Base-by-base conservation (phyloP, 257 asterid genomes). In the Petunia axillaris region DNA sequence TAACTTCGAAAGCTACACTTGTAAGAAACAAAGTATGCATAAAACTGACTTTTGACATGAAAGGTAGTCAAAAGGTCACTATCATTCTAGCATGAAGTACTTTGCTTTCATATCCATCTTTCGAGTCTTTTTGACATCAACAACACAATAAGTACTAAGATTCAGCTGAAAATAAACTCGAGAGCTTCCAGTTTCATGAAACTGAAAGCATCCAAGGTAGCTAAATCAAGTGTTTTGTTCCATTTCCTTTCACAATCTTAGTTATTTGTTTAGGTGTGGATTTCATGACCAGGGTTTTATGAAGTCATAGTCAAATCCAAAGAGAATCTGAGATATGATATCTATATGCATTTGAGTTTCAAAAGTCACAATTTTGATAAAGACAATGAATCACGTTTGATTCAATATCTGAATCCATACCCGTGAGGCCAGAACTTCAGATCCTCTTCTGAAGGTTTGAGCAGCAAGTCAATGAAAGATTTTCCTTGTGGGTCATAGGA, bases 381-480 rank as follows among this genome's bases (percentile, higher is more conserved):
- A 4, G 62, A 52, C 46, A 15, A 73, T 2, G 16, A 73, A 50
- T 50, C 2, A 35, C 13, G 35, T 48, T 73, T 48, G 43, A 1
- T 2, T 70, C 77, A 46, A 70, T 10, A 50, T 73, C 44, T 13
- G 58, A 73, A 73, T 25, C 14, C 76, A 81, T 88, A 95, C 98
- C 98, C 67, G 67, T 92, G 90, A 84, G 98, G 97, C 97, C 96
- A 96, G 91, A 75, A 88, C 87, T 93, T 95, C 25, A 91, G 82
- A 78, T 93, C 98, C 71, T 95, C 98, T 85, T 92, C 98, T 13
- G 92, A 85, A 73, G 97, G 93, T 92, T 89, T 92, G 76, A 96
- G 98, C 44, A 92, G 86, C 80, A 96, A 87, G 86, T 96, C 99
- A 35, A 96, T 80, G 14, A 83, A 92, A 40, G 96, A 90, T 89